Base-by-base conservation (phyloP, 129 eudicot species). In the Lactuca saligna region DNA sequence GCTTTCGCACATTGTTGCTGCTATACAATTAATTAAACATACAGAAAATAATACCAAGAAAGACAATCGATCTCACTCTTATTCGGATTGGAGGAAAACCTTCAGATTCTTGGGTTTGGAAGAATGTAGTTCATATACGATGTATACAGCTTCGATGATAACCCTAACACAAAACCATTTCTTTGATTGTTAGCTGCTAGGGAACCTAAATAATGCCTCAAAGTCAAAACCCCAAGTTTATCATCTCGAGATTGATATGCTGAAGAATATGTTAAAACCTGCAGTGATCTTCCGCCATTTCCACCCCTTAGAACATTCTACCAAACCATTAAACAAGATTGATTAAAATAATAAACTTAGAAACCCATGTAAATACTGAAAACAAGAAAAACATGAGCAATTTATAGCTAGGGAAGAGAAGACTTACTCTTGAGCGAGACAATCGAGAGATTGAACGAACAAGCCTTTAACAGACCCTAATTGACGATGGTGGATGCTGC, bases 81-180 rank as follows among this genome's bases (percentile, higher is more conserved):
- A 66, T 81, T 83, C 80, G 83, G 83, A 1, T 73, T 80, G 41
- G 81, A 84, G 85, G 81, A 83, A 50, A 60, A 73, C 62, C 85
- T 65, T 33, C 68, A 68, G 7, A 74, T 8, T 75, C 82, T 78
- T 55, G 86, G 84, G 79, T 81, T 83, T 6, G 81, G 86, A 50
- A 71, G 65, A 41, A 71, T 37, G 17, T 68, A 54, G n/a, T 62
- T 71, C 29, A 25, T 25, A 25, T 25, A 0, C 29, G 2, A 25
- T 25, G 29, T 25, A 25, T 25, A 25, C 29, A 25, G 29, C 29
- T 25, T 25, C 29, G 29, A 25, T 25, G 29, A 25, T 25, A 25
- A 25, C 29, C 29, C 29, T 25, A 25, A 25, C 29, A 1, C 29
- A 25, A 0, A 25, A 25, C 29, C 29, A 25, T 25, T 25, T 25